Evolutionary conservation across 257 asterid genomes (phyloP), one percentile per base, ranked within the genome.

Genomic region (Lavandula angustifolia): DNA sequence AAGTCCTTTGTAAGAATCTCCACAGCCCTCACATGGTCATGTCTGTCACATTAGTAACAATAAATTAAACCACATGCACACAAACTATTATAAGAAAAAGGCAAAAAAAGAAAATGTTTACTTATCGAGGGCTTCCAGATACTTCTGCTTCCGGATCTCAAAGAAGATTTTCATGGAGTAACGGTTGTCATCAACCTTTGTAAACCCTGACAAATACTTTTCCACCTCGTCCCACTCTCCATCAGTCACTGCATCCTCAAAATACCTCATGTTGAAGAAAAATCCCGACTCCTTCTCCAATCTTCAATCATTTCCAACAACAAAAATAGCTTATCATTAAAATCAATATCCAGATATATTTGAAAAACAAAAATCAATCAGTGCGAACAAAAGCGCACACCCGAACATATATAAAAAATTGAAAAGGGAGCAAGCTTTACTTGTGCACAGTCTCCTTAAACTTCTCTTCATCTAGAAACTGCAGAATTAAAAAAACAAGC

Each of bases 231-330:
- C 86, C 87, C 87, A 80, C 31, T 87, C 86, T 11, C 89, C 95
- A 54, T 79, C 77, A 27, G 73, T 67, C 66, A 82, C 84, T 4
- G 68, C 43, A 2, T 84, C 84, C 75, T 86, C 88, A 53, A 86
- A 76, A 57, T 86, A 77, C 67, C 74, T 80, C 80, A 83, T 68
- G 71, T 80, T 80, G 79, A 86, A 86, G 84, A 69, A 84, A 42
- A 78, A 66, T 13, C 91, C 84, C 0, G 88, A 86, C 42, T 86
- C 95, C 73, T 80, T 80, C 87, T 86, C 95, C 82, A 81, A 66
- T 17, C 95, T 84, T 67, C 54, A 75, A 44, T 49, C 47, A 74
- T 66, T 75, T 60, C 22, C 64, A 61, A 67, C 57, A 22, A 60
- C 60, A 7, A 62, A 37, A 60, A 41, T 9, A 38, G 49, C 42